Conservation (phyloP, 495 filamentous ascomycete species). For the Daldinia loculata region DNA sequence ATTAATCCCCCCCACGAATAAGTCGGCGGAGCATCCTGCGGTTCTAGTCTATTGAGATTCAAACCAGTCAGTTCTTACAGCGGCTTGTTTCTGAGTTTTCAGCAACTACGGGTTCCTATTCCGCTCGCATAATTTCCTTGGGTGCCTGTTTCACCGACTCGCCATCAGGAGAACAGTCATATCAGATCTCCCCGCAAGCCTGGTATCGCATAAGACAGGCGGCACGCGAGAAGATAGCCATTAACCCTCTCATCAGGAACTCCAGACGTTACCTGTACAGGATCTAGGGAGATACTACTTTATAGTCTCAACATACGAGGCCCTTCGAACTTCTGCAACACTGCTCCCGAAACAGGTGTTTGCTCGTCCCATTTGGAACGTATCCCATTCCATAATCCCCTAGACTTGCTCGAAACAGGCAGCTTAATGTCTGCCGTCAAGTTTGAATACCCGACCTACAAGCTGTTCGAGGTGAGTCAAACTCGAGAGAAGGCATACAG, state of each 20-base stretch:
- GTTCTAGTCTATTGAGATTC: conserved; percentile 35
- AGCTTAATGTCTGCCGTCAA: conserved; percentile 62
- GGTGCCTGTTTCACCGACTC: conserved; percentile 43
- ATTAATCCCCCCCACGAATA: conserved; percentile 42
- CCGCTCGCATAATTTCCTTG: conserved; percentile 28
- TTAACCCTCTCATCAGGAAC: background rate
- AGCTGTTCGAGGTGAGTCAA: conserved; percentile 60
- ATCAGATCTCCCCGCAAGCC: conserved; percentile 35
- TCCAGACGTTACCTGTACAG: background rate
- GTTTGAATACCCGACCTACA: conserved; percentile 58
- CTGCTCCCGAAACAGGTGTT: conserved; percentile 47
- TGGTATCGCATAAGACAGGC: conserved; percentile 45
- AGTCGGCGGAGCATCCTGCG: conserved; percentile 40
- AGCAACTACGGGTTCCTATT: conserved; percentile 26
- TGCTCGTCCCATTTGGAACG: conserved; percentile 38
- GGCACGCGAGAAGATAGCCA: conserved; percentile 13
- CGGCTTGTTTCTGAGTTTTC: conserved; percentile 31
- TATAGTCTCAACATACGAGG: conserved; percentile 23
- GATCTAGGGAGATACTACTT: background rate
- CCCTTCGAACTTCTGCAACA: conserved; percentile 39
- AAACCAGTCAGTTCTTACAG: conserved; percentile 26
- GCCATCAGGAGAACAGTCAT: conserved; percentile 29
- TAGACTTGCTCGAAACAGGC: conserved; percentile 40
- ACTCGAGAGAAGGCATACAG: background rate
- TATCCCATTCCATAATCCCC: conserved; percentile 14